These are phyloP conservation scores for Calocybe gangraenosa DNA, from an alignment of 768 basidiomycete species.

Conservation along the genomic window DNA sequence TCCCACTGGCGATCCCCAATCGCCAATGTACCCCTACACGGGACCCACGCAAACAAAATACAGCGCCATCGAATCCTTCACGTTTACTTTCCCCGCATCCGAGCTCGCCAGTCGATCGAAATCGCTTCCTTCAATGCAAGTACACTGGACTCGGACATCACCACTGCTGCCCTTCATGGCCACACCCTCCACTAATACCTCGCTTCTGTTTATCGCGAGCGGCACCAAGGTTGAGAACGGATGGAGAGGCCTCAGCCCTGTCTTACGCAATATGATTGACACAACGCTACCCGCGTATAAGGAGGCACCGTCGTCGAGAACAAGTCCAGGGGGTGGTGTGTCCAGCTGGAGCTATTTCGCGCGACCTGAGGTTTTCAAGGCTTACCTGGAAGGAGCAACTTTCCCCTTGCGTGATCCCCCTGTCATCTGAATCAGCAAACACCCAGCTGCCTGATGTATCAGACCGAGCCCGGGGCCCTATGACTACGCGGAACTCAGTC, in stretches of 20 bases:
- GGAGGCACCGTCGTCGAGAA: constrained; percentile 5
- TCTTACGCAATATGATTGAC: constrained; percentile 8
- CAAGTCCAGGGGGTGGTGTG: constrained; percentile 5
- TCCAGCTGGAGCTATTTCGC: constrained; percentile 18
- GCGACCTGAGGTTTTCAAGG: constrained; percentile 17
- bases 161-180: constrained; percentile 15
- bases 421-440: no score
- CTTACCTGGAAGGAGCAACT: constrained; percentile 13
- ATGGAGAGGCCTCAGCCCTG: constrained; percentile 1
- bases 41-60: constrained; percentile 15
- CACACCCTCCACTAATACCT: constrained; percentile 8
- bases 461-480: no score
- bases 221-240: constrained; percentile 6
- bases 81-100: constrained; percentile 13
- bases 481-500: no score
- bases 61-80: constrained; percentile 18
- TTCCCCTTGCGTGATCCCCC: constrained; percentile 17
- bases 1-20: constrained; percentile 11
- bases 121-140: constrained; percentile 11
- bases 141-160: constrained; percentile 15
- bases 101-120: constrained; percentile 1
- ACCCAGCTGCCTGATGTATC: no score
- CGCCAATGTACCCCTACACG: constrained; percentile 11
- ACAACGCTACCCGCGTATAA: constrained; percentile 10
- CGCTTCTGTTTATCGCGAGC: constrained; percentile 8